Evolutionary conservation across 257 asterid genomes (phyloP), one percentile per base, ranked within the genome.

Genomic region (Linaria vulgaris): DNA sequence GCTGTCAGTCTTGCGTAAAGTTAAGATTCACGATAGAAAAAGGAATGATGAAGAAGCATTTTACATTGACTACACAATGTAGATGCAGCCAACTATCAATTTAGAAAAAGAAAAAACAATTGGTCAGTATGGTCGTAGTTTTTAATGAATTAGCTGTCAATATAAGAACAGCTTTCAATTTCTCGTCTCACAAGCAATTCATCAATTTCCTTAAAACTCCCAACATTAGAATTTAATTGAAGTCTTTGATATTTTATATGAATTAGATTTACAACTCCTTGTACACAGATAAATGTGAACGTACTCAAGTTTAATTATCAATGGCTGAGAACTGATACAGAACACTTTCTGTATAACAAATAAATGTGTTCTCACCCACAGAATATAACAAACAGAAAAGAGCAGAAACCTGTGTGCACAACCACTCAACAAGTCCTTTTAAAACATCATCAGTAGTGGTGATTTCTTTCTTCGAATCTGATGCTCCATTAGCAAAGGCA

Each of bases 381-480:
- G 54, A 64, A 44, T 17, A 66, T 48, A 49, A 38, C 23, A 16
- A 34, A 60, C 22, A n/a, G 56, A 49, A 65, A 69, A 54, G 50
- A 56, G 69, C 58, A 70, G 75, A 41, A 34, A 88, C 98, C 96
- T 91, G 98, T 45, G 85, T 59, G 47, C 96, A 86, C 76, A 91
- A 76, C 96, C 96, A 91, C 63, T 86, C 95, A 59, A 91, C 96
- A 53, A 88, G 83, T 59, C 87, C 90, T 57, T 82, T 85, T 72
- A 91, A 63, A 70, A 91, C 92, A 80, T 91, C 95, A 71, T 83
- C 80, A 37, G 72, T 76, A 9, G 83, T 72, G 66, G 85, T 80
- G 69, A 73, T 41, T 68, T 71, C 80, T 75, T 75, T 76, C 79
- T 86, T 86, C 16, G 90, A 85, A 49, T 66, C 69, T 34, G 92